Conservation (phyloP, 345 rosid species). For the Eucalyptus tenuipes region DNA sequence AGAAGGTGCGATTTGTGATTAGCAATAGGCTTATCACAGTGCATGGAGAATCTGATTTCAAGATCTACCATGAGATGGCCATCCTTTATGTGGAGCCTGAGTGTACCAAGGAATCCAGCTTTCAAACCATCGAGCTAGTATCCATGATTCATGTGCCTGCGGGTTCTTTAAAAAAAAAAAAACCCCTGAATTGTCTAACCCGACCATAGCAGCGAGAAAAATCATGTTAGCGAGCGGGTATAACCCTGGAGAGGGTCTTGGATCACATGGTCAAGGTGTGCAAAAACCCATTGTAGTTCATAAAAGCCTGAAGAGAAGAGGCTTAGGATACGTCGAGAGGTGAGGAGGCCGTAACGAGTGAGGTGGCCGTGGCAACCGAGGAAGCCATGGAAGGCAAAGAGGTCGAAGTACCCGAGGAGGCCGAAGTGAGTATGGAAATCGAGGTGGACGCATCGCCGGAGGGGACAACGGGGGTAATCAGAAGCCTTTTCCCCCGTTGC, state of each 20-base stretch:
- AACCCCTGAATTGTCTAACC: accelerated
- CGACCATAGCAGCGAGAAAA: accelerated
- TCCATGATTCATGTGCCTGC: no score
- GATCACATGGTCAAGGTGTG: no score
- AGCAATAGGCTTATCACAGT: accelerated
- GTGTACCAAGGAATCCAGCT: accelerated
- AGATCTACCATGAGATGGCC: accelerated
- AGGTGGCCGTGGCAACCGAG: accelerated
- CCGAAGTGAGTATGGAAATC: no score
- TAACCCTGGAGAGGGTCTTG: accelerated
- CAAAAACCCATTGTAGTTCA: no score
- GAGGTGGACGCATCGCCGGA: accelerated
- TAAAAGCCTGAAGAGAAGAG: no score
- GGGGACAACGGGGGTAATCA: accelerated
- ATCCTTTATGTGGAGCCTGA: accelerated
- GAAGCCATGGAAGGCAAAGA: no score
- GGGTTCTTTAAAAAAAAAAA: accelerated
- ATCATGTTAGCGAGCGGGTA: accelerated
- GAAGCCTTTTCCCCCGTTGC: accelerated
- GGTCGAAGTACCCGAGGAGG: accelerated
- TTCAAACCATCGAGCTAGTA: no score
- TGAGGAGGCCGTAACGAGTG: accelerated
- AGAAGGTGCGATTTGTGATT: accelerated
- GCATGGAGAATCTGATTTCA: no score
- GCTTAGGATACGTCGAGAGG: accelerated